A percentile compares a stretch with the other conserved stretches of the same genome.
Evolutionary conservation across 257 asterid species (phyloP).

Genomic region (Solanum neorickii): DNA sequence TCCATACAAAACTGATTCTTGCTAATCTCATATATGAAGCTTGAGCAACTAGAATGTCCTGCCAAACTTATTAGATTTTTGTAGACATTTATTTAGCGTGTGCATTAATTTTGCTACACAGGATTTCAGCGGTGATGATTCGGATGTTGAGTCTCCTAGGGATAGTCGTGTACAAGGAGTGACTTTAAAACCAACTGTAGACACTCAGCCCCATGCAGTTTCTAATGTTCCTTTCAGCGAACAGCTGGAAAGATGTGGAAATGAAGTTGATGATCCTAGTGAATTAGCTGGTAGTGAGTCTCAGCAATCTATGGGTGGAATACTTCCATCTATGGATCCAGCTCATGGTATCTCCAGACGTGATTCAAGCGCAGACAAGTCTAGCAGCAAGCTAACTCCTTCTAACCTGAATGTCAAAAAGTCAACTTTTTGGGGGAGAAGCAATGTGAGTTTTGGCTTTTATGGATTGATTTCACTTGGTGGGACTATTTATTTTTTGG

Average conservation of each 20-base stretch:
- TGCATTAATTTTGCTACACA: constrained; percentile 22
- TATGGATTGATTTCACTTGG: background rate
- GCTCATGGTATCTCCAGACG: constrained; percentile 45
- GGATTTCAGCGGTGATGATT: constrained; percentile 64
- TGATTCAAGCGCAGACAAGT: constrained; percentile 42
- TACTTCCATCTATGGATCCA: constrained; percentile 66
- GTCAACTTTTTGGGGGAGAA: constrained; percentile 79
- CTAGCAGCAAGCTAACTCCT: constrained; percentile 29
- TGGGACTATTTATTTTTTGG: background rate
- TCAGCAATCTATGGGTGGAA: constrained; percentile 65
- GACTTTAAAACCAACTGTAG: constrained; percentile 25
- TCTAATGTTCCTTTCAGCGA: constrained; percentile 37
- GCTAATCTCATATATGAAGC: background rate
- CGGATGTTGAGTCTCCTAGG: constrained; percentile 48
- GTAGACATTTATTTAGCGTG: background rate
- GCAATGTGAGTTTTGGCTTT: constrained; percentile 46
- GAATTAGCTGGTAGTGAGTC: constrained; percentile 42
- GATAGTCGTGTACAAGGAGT: constrained; percentile 22
- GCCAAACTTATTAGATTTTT: background rate
- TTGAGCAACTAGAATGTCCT: background rate
- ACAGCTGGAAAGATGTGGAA: constrained; percentile 37
- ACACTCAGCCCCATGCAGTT: constrained; percentile 27
- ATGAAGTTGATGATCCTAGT: constrained; percentile 34
- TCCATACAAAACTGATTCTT: background rate
- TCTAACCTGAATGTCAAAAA: constrained; percentile 47